These are phyloP conservation scores for Cryptococcus sp. DNA, from an alignment of 1,284 basidiomycete genomes.

Conservation along the genomic window DNA sequence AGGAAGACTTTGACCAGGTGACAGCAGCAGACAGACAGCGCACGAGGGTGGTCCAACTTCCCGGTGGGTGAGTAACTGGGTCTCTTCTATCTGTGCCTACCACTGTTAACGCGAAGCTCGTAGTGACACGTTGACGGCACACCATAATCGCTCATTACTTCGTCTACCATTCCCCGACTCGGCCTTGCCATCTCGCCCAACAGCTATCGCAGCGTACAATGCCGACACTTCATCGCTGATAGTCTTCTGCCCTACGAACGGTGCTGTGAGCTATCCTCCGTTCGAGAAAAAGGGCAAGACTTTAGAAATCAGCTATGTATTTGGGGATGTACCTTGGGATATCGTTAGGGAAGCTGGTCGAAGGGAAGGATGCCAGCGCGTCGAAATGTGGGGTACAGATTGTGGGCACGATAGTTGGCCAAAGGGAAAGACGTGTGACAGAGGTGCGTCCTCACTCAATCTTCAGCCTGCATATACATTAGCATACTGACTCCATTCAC, in stretches of 20 bases:
- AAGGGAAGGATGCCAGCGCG: background rate
- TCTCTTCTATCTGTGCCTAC: background rate
- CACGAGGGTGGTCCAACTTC: background rate
- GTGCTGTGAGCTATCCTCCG: conserved; percentile 1
- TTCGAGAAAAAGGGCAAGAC: conserved; percentile 5
- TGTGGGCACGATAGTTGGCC: background rate
- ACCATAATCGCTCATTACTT: conserved; percentile 3
- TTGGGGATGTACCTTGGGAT: conserved; percentile 1
- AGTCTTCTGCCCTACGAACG: conserved; percentile 4
- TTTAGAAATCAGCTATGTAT: background rate
- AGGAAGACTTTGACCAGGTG: background rate
- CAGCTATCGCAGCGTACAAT: conserved; percentile 3
- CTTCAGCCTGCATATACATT: background rate
- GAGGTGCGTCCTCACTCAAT: background rate
- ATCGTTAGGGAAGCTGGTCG: background rate
- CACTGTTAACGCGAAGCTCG: background rate
- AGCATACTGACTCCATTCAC: background rate
- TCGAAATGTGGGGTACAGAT: background rate
- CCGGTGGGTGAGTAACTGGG: background rate
- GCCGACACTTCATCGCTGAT: background rate
- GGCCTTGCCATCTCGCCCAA: background rate
- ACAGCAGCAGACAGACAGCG: background rate
- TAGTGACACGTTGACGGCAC: background rate
- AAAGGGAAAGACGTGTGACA: background rate
- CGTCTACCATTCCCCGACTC: background rate